Evolutionary conservation across 495 filamentous ascomycete genomes (phyloP), one percentile per base, ranked within the genome.

Genomic region (Evansstolkia leycettana): DNA sequence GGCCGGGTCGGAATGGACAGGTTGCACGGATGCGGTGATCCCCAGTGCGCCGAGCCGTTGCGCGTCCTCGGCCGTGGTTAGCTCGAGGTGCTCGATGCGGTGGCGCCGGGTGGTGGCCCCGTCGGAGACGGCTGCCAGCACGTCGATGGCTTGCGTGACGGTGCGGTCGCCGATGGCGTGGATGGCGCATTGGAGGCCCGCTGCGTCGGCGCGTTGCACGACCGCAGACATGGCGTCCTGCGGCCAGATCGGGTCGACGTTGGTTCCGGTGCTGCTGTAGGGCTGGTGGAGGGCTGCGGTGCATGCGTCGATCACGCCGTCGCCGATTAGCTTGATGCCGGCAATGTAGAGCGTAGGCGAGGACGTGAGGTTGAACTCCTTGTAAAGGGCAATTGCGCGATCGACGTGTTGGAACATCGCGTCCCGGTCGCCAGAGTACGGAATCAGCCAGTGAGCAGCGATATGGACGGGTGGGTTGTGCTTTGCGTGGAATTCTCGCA

Each of bases 321-420:
- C 77, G 38, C 74, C 75, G 28, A 82, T 80, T 14, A 82, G 55
- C 41, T 82, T 82, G 44, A 80, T 70, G n/a, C 77, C 77, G 1
- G 71, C 65, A 11, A 82, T 54, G 18, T 71, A 57, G 33, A 75
- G 73, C 28, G 72, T 64, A 0, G 70, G 73, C 11, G 52, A 62
- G 1, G 60, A 70, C 0, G 41, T 9, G 2, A 54, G 50, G 34
- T 70, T 72, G 43, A 60, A 73, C 33, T 65, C 33, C 7, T 39
- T 31, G 12, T 62, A 57, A 2, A 80, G 49, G 39, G 70, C 72
- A 28, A 73, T 71, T 0, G 77, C 77, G 8, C 69, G 62, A 19
- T 79, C 72, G 0, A 82, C 69, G 40, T 75, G 68, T 19, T 46
- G 43, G 2, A 74, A 48, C 13, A 63, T 58, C n/a, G 58, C 64